phyloP scores from a whole-genome alignment of 164 flowering plant species.

The Sextonia rubra region DNA sequence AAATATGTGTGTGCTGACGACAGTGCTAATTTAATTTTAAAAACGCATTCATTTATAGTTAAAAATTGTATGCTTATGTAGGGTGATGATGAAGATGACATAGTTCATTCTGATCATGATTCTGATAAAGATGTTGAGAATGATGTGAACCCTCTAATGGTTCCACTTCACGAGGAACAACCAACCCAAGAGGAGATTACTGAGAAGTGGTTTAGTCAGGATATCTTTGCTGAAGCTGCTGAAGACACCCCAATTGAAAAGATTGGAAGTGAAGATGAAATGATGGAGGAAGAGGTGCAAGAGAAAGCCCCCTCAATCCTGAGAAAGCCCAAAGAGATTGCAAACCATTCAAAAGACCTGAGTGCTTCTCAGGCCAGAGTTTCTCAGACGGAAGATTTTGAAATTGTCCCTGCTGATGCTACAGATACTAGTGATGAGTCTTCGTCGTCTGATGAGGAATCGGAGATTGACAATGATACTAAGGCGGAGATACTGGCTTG shows the following conservation, averaged over 20 bases:
- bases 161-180: conserved; percentile 46
- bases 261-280: conserved; percentile 64
- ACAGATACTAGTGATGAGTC: conserved; percentile 77
- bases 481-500: conserved; percentile 79
- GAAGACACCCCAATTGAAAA: conserved; percentile 44
- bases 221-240: conserved; percentile 66
- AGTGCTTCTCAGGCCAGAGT: conserved; percentile 10
- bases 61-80: conserved; percentile 12
- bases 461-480: conserved; percentile 48
- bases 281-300: conserved; percentile 40
- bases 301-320: conserved; percentile 19
- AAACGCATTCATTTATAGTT: neutral
- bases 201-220: conserved; percentile 83
- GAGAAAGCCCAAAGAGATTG: conserved; percentile 23
- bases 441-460: conserved; percentile 44
- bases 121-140: conserved; percentile 57
- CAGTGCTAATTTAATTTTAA: too few relatives aligned
- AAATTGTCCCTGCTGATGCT: conserved; percentile 79
- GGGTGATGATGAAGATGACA: conserved; percentile 44
- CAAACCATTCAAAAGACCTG: conserved; percentile 3
- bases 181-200: conserved; percentile 66
- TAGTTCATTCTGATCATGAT: conserved; percentile 45
- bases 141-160: conserved; percentile 84
- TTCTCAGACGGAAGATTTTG: conserved; percentile 54
- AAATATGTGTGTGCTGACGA: too few relatives aligned